Evolutionary conservation across 257 asterid genomes (phyloP), one percentile per base, ranked within the genome.

Genomic region (Penstemon barbatus): DNA sequence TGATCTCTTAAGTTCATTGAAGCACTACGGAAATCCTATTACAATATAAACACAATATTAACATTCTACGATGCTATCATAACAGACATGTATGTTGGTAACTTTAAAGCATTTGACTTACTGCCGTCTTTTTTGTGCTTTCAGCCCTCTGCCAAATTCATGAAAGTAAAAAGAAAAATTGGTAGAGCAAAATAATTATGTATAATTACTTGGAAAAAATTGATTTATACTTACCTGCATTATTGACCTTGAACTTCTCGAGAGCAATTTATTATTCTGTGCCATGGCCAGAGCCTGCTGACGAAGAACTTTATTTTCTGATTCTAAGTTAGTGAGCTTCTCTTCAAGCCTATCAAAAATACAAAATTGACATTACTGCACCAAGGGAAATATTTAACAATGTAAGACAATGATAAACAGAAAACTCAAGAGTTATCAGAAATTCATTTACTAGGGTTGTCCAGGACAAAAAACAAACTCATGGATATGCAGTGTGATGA

Each of bases 231-330:
- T 73, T 76, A 94, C 99, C 96, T 89, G 96, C 82, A 94, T 77
- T 63, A 78, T 84, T 76, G 95, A 86, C 78, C 95, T 94, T 54
- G 97, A 89, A 79, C 86, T 92, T 70, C 84, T 80, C 41, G 97
- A 87, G 56, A 84, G 74, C 85, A 87, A 61, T 75, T 87, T 90
- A 73, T 79, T 82, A 62, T 79, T 94, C 85, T 91, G 97, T 46
- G 99, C 97, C 95, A 91, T 87, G 64, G 96, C 77, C 61, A 94
- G 85, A 72, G 97, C 99, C 85, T 91, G 99, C 87, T 94, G 99
- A 71, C 97, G 96, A 74, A 90, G 94, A 77, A 90, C 92, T 81
- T 91, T 91, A 70, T 94, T 94, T 82, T 94, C 99, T 5, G 97
- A 89, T 82, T 94, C 99, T 79, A 89, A 56, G 77, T 94, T 91